Percentiles rank a stretch among this genome's conserved stretches.
phyloP scores from a whole-genome alignment of 2,329 filamentous ascomycete species.

The Penicillium griseofulvum region DNA sequence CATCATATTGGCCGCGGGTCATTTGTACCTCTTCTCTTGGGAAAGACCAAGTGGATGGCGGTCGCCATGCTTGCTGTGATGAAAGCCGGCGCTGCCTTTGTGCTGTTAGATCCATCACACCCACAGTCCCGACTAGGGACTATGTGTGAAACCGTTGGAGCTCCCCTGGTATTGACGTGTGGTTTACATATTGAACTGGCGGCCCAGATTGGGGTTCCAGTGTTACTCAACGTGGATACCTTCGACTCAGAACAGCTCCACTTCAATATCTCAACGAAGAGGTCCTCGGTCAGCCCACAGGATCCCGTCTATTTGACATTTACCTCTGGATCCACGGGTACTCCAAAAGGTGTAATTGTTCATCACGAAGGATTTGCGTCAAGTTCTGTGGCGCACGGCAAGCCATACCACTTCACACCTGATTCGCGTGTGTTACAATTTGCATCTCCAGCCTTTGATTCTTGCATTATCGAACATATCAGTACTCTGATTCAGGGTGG shows the following conservation, averaged over 20 bases:
- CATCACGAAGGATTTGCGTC: conserved; percentile 7
- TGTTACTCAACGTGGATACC: not conserved
- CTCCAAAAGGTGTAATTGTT: conserved; percentile 6
- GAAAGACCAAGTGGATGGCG: conserved; percentile 10
- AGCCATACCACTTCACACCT: conserved; percentile 11
- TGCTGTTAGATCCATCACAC: conserved; percentile 15
- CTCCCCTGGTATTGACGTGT: not conserved
- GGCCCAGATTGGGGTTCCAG: not conserved
- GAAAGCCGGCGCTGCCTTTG: conserved; percentile 31
- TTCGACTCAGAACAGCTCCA: not conserved
- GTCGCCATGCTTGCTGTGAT: conserved; percentile 31
- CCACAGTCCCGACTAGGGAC: not conserved
- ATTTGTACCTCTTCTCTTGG: conserved; percentile 6
- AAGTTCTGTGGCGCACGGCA: conserved; percentile 9
- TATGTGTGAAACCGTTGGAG: not conserved
- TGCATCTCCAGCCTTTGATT: conserved; percentile 9
- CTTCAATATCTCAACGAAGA: not conserved
- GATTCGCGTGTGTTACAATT: conserved; percentile 8
- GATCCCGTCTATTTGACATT: conserved; percentile 56
- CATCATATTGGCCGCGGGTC: not conserved
- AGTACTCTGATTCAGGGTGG: conserved; percentile 15
- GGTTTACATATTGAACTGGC: not conserved
- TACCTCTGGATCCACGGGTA: conserved; percentile 46
- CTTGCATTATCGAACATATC: conserved; percentile 9
- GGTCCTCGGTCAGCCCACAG: not conserved